Conservation (phyloP, 768 basidiomycete species). For the Xanthoconium purpureum region DNA sequence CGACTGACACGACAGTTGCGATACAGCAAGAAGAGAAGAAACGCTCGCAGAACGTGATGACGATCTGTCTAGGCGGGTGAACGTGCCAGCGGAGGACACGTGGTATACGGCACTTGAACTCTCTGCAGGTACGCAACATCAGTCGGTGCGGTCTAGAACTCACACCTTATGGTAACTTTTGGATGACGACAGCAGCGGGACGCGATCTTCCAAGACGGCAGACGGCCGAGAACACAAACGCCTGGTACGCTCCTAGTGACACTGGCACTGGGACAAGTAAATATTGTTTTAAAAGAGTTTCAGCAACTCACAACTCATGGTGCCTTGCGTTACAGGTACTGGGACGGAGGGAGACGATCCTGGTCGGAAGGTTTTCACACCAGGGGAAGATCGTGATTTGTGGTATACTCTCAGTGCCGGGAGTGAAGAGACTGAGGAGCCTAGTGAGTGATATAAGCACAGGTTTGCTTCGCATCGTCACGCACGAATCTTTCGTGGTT, state of each 20-base stretch:
- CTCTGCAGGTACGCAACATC: neutral
- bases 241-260: neutral
- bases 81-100: neutral
- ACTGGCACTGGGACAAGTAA: neutral
- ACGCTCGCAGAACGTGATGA: neutral
- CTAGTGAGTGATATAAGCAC: neutral
- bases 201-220: neutral
- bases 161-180: neutral
- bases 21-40: neutral
- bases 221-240: neutral
- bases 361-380: neutral
- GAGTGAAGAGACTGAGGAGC: neutral
- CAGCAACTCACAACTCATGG: neutral
- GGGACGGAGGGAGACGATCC: neutral
- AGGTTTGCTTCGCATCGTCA: too few relatives aligned
- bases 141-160: neutral
- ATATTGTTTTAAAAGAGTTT: neutral
- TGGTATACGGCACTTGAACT: neutral
- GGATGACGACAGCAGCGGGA: neutral
- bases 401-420: conserved; percentile 1
- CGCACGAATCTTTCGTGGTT: neutral
- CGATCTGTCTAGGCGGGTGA: neutral
- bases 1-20: neutral
- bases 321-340: neutral
- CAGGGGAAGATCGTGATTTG: neutral